Evolutionary conservation across 2,329 filamentous ascomycete genomes (phyloP).

Genomic region (Sporothrix dimorphospora): DNA sequence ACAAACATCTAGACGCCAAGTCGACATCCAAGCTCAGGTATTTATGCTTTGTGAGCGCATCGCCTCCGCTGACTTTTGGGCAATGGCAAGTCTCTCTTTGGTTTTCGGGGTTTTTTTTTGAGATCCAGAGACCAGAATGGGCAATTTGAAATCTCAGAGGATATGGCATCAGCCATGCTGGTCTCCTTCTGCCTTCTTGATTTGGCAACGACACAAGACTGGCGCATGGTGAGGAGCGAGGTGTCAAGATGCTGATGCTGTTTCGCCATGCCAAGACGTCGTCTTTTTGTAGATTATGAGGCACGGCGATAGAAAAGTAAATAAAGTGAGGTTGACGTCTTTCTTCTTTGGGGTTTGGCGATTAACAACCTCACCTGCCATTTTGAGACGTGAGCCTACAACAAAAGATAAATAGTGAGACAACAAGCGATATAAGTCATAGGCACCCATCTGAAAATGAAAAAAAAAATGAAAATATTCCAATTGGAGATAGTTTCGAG

Average conservation of each 20-base stretch:
- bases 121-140: not conserved
- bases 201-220: not conserved
- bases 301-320: not conserved
- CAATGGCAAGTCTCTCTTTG: not conserved
- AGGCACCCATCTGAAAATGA: not conserved
- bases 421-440: not conserved
- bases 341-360: not conserved
- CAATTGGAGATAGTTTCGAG: not conserved
- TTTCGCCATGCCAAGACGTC: conserved; percentile 18
- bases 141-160: too few relatives aligned
- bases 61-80: not conserved
- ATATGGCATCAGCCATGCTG: not conserved
- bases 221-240: not conserved
- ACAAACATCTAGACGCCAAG: not conserved
- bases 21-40: not conserved
- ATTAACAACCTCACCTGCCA: not conserved
- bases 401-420: not conserved
- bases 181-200: not conserved
- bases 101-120: too few relatives aligned
- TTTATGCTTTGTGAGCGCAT: not conserved
- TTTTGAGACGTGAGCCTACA: not conserved
- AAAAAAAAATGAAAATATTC: too few relatives aligned
- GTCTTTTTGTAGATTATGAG: conserved; percentile 9
- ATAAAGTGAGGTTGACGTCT: not conserved
- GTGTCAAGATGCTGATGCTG: not conserved